Evolutionary conservation across 164 flowering plant species (phyloP).

Genomic region (Berberis thunbergii): DNA sequence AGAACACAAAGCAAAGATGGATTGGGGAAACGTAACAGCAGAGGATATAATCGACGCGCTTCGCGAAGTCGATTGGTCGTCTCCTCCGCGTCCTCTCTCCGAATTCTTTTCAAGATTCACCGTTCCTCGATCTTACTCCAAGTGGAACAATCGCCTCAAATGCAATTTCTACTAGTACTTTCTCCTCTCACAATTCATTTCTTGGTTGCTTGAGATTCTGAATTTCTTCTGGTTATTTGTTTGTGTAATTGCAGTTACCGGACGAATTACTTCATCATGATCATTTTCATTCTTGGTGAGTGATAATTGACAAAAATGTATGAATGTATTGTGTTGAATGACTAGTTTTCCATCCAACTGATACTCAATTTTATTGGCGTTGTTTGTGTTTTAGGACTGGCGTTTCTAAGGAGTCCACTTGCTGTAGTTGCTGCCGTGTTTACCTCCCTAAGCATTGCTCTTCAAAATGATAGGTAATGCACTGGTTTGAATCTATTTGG

Average conservation of each 20-base stretch:
- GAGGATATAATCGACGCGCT: conserved; percentile 82
- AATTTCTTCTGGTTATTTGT: not conserved
- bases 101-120: conserved; percentile 85
- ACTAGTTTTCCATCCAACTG: not conserved
- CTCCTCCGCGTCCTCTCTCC: conserved; percentile 66
- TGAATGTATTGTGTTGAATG: not conserved
- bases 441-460: conserved; percentile 69
- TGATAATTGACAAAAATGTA: not conserved
- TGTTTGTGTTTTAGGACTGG: conserved; percentile 43
- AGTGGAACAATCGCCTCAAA: conserved; percentile 85
- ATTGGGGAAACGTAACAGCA: conserved; percentile 65
- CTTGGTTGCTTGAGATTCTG: not conserved
- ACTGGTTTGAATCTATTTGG: not conserved
- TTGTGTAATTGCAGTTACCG: conserved; percentile 69
- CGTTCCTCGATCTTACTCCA: conserved; percentile 53
- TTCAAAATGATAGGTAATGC: conserved; percentile 74
- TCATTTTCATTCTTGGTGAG: conserved; percentile 67
- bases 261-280: conserved; percentile 81
- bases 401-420: conserved; percentile 72
- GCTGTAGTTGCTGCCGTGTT: conserved; percentile 76
- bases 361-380: not conserved
- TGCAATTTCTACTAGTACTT: conserved; percentile 85
- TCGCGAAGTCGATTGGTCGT: conserved; percentile 72
- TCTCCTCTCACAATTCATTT: not conserved
- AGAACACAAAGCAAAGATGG: conserved; percentile 17